Base-by-base conservation (phyloP, 495 filamentous ascomycete genomes). In the Podospora australis region DNA sequence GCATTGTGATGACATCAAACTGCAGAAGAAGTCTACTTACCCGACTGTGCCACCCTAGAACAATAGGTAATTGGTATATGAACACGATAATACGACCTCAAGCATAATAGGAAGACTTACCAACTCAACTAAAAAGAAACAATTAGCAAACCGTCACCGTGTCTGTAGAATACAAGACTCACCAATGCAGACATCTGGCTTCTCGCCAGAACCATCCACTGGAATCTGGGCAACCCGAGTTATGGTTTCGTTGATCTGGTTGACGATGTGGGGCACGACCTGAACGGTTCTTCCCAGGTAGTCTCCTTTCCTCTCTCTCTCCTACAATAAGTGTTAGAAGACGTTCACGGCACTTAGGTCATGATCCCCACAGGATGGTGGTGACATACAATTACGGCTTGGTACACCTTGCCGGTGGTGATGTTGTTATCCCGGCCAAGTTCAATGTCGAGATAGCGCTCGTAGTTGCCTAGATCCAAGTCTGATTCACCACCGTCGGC, bases 391-490 rank as follows among this genome's bases (percentile, higher is more conserved):
- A 95, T 91, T 17, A 96, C 92, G 52, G 84, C 78, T 61, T 87
- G 73, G 68, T 95, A 96, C 51, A 96, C 85, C 74, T 96, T 97
- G 51, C 92, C 92, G 8, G 90, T 95, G 19, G 90, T 96, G 67
- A 96, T 92, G 62, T 95, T 95, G 70, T 88, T 86, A 48, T 92
- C 87, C 16, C 80, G 70, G 5, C 76, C 83, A 21, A 95, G 76
- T 8, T 82, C 84, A 46, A 87, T 75, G 39, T 52, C 56, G 6
- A 73, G 63, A 25, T 74, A 74, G 17, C 63, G 47, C 68, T 97
- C 91, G 66, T 98, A 98, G 71, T 97, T 96, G 34, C 92, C 92
- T 16, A 98, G 78, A 65, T 98, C 92, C 9, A 98, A 78, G 67
- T 98, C 92, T 2, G 53, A 50, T 43, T 65, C 65, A 32, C 57